phyloP scores from a whole-genome alignment of 768 basidiomycete genomes.

The Tylopilus felleus region DNA sequence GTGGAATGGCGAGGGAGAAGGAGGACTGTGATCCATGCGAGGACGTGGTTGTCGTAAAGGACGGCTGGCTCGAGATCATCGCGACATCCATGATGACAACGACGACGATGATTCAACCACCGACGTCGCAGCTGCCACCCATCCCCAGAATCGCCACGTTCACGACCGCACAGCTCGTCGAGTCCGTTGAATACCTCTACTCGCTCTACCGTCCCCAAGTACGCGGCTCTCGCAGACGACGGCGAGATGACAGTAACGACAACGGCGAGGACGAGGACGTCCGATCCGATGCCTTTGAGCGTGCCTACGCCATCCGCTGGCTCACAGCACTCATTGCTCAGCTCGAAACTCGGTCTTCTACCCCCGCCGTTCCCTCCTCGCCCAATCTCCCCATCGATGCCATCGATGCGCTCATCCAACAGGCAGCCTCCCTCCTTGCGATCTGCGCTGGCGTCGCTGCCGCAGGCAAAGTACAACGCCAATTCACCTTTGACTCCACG shows the following conservation, averaged over 20 bases:
- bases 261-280: slow-evolving; percentile 21
- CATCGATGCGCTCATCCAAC: slow-evolving; percentile 42
- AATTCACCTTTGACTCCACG: slow-evolving; percentile 42
- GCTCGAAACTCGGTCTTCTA: slow-evolving; percentile 14
- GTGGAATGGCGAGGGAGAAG: slow-evolving; percentile 18
- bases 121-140: slow-evolving; percentile 54
- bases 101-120: slow-evolving; percentile 27
- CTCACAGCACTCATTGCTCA: slow-evolving; percentile 59
- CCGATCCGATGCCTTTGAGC: slow-evolving; percentile 65
- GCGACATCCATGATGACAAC: slow-evolving; percentile 6
- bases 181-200: slow-evolving; percentile 48
- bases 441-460: slow-evolving; percentile 60
- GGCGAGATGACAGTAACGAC: background rate
- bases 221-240: slow-evolving; percentile 51
- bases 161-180: slow-evolving; percentile 37
- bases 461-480: slow-evolving; percentile 54
- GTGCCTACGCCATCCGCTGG: slow-evolving; percentile 69
- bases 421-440: slow-evolving; percentile 62
- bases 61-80: slow-evolving; percentile 11
- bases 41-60: slow-evolving; percentile 2
- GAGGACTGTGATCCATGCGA: slow-evolving; percentile 15
- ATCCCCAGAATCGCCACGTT: slow-evolving; percentile 42
- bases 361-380: background rate
- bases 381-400: background rate
- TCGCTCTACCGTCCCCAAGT: slow-evolving; percentile 60